Conservation (phyloP, 2,329 filamentous ascomycete genomes). For the Coniosporium tulheliwenetii region DNA sequence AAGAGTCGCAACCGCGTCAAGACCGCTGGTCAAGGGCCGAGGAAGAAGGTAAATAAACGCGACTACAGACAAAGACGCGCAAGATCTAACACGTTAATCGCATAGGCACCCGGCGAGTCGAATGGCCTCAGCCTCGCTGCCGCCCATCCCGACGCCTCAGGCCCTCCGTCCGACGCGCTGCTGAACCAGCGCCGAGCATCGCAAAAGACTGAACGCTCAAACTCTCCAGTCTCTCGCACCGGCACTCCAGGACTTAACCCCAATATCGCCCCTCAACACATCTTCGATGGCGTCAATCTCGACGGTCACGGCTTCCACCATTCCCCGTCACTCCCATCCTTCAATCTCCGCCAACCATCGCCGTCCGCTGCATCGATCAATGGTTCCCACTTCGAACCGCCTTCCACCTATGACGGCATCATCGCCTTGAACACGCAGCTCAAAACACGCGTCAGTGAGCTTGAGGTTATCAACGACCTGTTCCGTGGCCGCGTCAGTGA, state of each 20-base stretch:
- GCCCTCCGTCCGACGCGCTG: not conserved
- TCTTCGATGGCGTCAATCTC: slow-evolving; percentile 59
- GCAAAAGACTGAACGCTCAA: slow-evolving; percentile 60
- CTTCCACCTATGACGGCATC: slow-evolving; percentile 67
- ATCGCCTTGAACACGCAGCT: slow-evolving; percentile 67
- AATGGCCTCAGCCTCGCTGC: slow-evolving; percentile 39
- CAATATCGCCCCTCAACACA: slow-evolving; percentile 56
- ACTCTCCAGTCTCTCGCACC: slow-evolving; percentile 66
- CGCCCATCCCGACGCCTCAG: slow-evolving; percentile 31
- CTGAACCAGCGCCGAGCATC: slow-evolving; percentile 32
- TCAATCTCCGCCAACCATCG: slow-evolving; percentile 31
- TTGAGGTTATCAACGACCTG: slow-evolving; percentile 78
- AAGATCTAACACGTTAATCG: slow-evolving; percentile 2
- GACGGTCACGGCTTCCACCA: slow-evolving; percentile 54
- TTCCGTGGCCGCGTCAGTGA: slow-evolving; percentile 54
- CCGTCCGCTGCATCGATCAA: slow-evolving; percentile 42
- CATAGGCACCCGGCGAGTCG: slow-evolving; percentile 29
- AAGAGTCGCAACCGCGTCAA: slow-evolving; percentile 98
- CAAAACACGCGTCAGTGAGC: slow-evolving; percentile 89
- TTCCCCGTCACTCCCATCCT: slow-evolving; percentile 25
- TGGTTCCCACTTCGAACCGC: slow-evolving; percentile 49
- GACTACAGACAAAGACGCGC: not conserved
- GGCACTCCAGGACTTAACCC: slow-evolving; percentile 61
- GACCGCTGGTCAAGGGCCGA: slow-evolving; percentile 61
- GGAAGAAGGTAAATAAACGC: slow-evolving; percentile 55